phyloP scores from a whole-genome alignment of 352 stramenopile species.

The Globisporangium uncinulatum region DNA sequence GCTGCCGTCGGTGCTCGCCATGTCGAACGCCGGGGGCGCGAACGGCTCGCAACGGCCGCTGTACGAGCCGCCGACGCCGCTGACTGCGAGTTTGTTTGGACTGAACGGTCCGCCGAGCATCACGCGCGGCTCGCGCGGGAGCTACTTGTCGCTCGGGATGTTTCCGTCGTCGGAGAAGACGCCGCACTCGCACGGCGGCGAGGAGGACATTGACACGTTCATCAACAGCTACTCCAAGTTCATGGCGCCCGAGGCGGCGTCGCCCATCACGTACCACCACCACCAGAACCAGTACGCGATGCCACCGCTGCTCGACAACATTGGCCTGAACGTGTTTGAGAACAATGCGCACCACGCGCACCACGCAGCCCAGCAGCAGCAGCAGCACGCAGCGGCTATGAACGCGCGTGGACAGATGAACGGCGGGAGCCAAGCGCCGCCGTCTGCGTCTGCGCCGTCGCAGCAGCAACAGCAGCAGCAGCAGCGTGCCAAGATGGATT shows the following conservation, averaged over 20 bases:
- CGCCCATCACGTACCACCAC: conserved; percentile 49
- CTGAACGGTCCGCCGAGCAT: conserved; percentile 51
- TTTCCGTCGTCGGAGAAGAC: conserved; percentile 39
- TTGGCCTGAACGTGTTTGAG: conserved; percentile 57
- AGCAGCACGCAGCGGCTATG: conserved; percentile 14
- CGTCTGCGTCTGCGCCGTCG: conserved; percentile 4
- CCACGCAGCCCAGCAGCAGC: conserved; percentile 14
- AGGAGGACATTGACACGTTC: conserved; percentile 50
- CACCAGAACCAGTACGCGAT: conserved; percentile 33
- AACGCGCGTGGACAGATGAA: no score
- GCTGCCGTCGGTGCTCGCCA: conserved; percentile 59
- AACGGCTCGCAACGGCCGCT: conserved; percentile 5
- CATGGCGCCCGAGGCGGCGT: conserved; percentile 35
- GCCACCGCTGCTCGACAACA: conserved; percentile 51
- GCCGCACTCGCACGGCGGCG: conserved; percentile 13
- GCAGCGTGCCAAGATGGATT: conserved; percentile 36
- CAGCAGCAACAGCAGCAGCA: conserved; percentile 17
- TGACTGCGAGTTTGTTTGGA: conserved; percentile 27
- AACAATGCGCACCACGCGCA: conserved; percentile 29
- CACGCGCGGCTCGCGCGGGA: conserved; percentile 30
- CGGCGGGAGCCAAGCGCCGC: conserved; percentile 4
- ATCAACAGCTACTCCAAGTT: conserved; percentile 76
- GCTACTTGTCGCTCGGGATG: conserved; percentile 49
- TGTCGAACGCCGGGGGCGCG: conserved; percentile 42
- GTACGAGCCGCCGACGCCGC: conserved; percentile 26